phyloP scores from a whole-genome alignment of 1,139 yeast species.

The Yamadazyma buinensis region DNA sequence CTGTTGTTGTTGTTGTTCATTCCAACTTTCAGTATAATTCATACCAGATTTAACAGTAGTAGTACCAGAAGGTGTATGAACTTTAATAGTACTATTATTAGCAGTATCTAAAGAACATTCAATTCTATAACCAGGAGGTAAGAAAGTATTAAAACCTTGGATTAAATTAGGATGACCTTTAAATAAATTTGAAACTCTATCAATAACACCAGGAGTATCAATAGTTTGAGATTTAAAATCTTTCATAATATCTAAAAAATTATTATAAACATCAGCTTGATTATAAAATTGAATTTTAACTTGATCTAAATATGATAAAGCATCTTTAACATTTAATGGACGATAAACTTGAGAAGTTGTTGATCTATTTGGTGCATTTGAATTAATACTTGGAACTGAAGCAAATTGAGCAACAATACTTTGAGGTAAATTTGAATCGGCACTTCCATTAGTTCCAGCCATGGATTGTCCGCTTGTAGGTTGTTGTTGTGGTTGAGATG shows the following conservation, averaged over 20 bases:
- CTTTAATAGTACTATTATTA: conserved; percentile 90
- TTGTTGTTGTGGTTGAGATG: conserved; percentile 3
- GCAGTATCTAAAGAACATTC: conserved; percentile 88
- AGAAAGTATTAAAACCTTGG: conserved; percentile 94
- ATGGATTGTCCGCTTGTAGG: conserved; percentile 2
- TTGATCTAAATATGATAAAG: conserved; percentile 89
- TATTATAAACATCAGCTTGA: conserved; percentile 95
- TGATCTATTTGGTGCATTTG: conserved; percentile 43
- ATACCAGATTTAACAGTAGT: conserved; percentile 65
- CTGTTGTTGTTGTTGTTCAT: conserved; percentile 9
- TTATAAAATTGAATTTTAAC: conserved; percentile 89
- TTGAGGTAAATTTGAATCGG: background rate
- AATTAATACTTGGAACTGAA: conserved; percentile 28
- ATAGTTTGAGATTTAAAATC: conserved; percentile 95
- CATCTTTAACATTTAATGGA: conserved; percentile 94
- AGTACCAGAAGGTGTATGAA: conserved; percentile 93
- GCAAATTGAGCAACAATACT: conserved; percentile 11
- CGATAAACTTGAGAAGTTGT: conserved; percentile 57
- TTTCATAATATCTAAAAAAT: conserved; percentile 95
- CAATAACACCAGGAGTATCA: conserved; percentile 98
- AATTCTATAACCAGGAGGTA: conserved; percentile 95
- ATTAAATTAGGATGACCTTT: conserved; percentile 90
- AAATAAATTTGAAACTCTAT: conserved; percentile 84
- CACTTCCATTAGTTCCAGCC: background rate
- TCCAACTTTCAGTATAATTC: conserved; percentile 22